Conservation (phyloP, 2,329 filamentous ascomycete species). For the Ophiocordyceps camponoti-leonardi region DNA sequence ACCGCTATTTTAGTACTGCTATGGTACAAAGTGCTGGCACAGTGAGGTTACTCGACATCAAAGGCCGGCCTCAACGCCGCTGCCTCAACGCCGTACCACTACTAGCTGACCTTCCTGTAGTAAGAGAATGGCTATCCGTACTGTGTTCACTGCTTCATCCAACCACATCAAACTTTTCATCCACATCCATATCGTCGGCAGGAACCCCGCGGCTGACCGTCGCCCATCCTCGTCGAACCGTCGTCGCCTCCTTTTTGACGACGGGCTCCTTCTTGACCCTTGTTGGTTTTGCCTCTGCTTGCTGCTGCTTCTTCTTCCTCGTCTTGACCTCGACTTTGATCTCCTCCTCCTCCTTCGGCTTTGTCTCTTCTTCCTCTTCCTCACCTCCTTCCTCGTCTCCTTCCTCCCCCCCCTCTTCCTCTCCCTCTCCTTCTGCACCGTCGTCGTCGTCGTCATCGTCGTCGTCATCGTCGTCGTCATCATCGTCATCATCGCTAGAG, state of each 20-base stretch:
- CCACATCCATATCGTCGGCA: conserved; percentile 13
- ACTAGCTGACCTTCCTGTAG: no score
- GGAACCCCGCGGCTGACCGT: conserved; percentile 9
- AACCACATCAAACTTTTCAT: conserved; percentile 16
- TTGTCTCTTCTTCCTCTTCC: conserved; percentile 6
- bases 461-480: conserved; percentile 29
- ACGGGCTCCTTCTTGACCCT: conserved; percentile 1
- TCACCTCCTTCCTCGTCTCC: conserved; percentile 5
- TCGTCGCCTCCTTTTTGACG: neutral
- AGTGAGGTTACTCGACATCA: no score
- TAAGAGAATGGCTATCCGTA: no score
- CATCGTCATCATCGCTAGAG: conserved; percentile 32
- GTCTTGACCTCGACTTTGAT: conserved; percentile 1
- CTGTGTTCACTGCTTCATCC: no score
- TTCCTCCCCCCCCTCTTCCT: conserved; percentile 8
- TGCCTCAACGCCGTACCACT: no score
- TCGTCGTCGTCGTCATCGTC: conserved; percentile 23
- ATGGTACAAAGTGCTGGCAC: no score
- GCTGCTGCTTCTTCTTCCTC: conserved; percentile 5
- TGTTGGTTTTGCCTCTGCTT: conserved; percentile 2
- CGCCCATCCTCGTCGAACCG: conserved; percentile 15
- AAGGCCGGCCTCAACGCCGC: no score
- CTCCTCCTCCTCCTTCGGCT: conserved; percentile 5
- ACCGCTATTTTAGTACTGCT: no score
- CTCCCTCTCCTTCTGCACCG: conserved; percentile 17